phyloP scores from a whole-genome alignment of 1,284 basidiomycete genomes.

The Puccinia horiana region DNA sequence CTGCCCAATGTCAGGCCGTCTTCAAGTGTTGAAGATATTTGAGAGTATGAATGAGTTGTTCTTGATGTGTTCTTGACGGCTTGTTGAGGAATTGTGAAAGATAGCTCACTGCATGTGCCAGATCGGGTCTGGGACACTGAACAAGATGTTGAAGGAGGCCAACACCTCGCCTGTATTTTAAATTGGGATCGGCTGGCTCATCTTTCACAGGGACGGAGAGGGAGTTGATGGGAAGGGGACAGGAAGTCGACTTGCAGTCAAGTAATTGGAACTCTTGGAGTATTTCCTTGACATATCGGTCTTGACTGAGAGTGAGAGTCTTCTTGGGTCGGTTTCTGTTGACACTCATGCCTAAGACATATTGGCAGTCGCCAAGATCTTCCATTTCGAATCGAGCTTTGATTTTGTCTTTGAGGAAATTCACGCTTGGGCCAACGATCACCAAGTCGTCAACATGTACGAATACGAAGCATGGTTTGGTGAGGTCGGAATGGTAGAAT shows the following conservation, averaged over 20 bases:
- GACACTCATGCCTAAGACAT: conserved; percentile 19
- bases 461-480: conserved; percentile 7
- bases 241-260: not conserved
- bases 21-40: not conserved
- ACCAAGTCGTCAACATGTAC: conserved; percentile 34
- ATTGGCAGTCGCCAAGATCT: not conserved
- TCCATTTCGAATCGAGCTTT: conserved; percentile 6
- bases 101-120: not conserved
- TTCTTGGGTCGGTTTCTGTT: not conserved
- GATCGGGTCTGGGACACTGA: conserved; percentile 19
- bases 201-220: not conserved
- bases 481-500: not conserved
- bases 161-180: not conserved
- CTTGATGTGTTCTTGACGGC: not conserved
- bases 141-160: conserved; percentile 11
- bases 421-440: not conserved
- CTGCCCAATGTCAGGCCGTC: too few species aligned
- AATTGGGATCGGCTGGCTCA: not conserved
- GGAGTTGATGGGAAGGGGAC: not conserved
- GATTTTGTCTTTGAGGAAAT: conserved; percentile 10
- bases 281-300: not conserved
- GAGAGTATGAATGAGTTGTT: not conserved
- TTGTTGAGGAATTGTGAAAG: not conserved
- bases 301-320: conserved; percentile 10
- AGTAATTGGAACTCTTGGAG: conserved; percentile 12